Evolutionary conservation across 805 yeast species (phyloP), one percentile per base, ranked within the genome.

Genomic region (Candida michaelii): DNA sequence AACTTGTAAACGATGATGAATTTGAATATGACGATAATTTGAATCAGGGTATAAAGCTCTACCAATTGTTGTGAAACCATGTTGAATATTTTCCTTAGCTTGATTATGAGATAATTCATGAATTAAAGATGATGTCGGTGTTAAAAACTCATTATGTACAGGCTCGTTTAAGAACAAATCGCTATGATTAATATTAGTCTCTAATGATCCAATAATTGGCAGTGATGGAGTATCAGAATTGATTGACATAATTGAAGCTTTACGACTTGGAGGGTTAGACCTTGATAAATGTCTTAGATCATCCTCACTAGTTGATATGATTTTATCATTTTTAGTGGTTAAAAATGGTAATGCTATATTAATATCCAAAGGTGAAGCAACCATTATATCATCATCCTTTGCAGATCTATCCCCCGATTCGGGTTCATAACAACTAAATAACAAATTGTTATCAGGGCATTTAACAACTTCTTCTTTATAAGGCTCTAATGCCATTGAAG

Each of bases 1-100:
- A 4, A 85, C 73, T 56, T 85, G 93, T 38, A 85, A 59, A 38
- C 89, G 67, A 58, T 85, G 95, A 42, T 76, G 72, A 13, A 84
- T 71, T 49, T 74, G 78, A 34, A 85, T 71, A 52, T 81, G 83
- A 25, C 80, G 72, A 53, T 76, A 82, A 48, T 83, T 79, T 12
- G 76, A 68, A 53, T 85, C 89, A 1, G 90, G 82, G 48, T 78
- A 76, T 40, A 83, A 69, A 1, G 76, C 76, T 36, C 64, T 59
- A 0, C 63, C 42, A 1, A 62, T 54, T 1, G 52, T 47, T 5
- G 74, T 70, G 43, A 52, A 67, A 2, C 76, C 75, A 14, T 54
- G 56, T 30, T 57, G 63, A 16, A 62, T 56, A 43, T 60, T 62
- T 29, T 65, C 70, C 27, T 48, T 51, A 17, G 40, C 19, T 30